Conservation (phyloP, 495 filamentous ascomycete genomes). For the Trichoderma parareesei region DNA sequence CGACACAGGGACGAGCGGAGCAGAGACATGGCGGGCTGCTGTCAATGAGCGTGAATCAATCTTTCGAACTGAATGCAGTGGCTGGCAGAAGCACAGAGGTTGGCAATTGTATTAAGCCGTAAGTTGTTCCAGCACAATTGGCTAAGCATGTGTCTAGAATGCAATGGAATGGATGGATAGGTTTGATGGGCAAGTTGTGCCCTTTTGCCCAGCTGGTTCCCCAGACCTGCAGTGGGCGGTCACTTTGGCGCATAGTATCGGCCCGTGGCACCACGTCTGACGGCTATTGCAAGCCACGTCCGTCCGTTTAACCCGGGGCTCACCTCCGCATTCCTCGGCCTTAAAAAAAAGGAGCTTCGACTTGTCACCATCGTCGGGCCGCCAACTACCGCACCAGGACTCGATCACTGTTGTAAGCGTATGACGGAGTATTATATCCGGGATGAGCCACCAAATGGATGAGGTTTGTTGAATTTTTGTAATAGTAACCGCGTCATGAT, state of each 20-base stretch:
- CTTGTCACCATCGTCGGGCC: neutral
- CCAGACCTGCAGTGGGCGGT: neutral
- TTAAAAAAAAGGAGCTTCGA: neutral
- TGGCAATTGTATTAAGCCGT: too few relatives aligned
- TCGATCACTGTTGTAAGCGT: too few relatives aligned
- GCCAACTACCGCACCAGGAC: neutral
- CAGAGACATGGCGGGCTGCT: neutral
- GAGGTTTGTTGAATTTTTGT: too few relatives aligned
- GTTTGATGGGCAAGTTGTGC: neutral
- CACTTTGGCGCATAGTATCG: slow-evolving; percentile 1
- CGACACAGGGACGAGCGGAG: slow-evolving; percentile 8
- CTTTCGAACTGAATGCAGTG: neutral
- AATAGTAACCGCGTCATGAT: too few relatives aligned
- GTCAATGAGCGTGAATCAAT: neutral
- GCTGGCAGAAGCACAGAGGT: neutral
- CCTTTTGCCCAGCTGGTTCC: too few relatives aligned
- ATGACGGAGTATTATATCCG: too few relatives aligned
- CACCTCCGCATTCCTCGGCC: slow-evolving; percentile 4
- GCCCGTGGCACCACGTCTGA: neutral
- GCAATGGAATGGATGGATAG: neutral
- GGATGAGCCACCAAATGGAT: too few relatives aligned
- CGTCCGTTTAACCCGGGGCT: neutral
- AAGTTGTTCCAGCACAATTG: neutral
- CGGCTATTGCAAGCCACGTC: neutral
- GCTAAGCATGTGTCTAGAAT: neutral